phyloP scores from a whole-genome alignment of 768 basidiomycete species.

The Lentinula aciculospora region DNA sequence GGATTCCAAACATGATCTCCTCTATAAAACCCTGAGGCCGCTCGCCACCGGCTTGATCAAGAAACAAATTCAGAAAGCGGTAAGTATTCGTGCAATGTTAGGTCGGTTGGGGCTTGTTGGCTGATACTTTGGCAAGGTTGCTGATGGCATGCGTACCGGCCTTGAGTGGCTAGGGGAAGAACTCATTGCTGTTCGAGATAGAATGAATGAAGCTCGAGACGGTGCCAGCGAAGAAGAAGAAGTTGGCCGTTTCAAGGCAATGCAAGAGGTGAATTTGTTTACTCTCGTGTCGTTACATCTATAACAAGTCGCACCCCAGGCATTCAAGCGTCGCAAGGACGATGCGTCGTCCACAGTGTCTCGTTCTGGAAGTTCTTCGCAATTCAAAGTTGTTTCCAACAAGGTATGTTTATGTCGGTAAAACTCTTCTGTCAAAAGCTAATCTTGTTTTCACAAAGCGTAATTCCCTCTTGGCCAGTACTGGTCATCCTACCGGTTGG shows the following conservation, averaged over 20 bases:
- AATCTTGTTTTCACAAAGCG: too few relatives aligned
- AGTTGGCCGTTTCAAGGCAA: conserved; percentile 36
- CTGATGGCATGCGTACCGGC: conserved; percentile 70
- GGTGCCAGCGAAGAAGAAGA: conserved; percentile 9
- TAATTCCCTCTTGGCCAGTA: conserved; percentile 57
- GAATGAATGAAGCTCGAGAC: conserved; percentile 60
- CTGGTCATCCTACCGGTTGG: conserved; percentile 69
- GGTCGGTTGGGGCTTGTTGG: too few relatives aligned
- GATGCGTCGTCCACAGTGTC: conserved; percentile 24
- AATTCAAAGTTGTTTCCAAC: conserved; percentile 77
- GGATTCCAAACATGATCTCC: conserved; percentile 83
- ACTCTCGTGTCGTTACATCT: neutral
- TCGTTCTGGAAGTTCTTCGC: conserved; percentile 34
- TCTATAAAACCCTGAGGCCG: conserved; percentile 82
- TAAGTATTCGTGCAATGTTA: too few relatives aligned
- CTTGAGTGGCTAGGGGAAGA: conserved; percentile 88
- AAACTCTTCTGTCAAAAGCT: too few relatives aligned
- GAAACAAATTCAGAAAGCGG: conserved; percentile 51
- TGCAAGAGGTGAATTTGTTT: conserved; percentile 51
- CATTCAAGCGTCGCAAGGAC: conserved; percentile 41
- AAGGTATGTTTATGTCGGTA: conserved; percentile 33
- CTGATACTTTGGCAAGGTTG: too few relatives aligned
- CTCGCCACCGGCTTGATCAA: conserved; percentile 82
- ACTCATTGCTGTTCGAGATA: conserved; percentile 80
- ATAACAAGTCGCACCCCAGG: conserved; percentile 19